Percentiles rank a stretch among this genome's conserved stretches.
phyloP scores from a whole-genome alignment of 345 rosid species.

The Eucalyptus rudis region DNA sequence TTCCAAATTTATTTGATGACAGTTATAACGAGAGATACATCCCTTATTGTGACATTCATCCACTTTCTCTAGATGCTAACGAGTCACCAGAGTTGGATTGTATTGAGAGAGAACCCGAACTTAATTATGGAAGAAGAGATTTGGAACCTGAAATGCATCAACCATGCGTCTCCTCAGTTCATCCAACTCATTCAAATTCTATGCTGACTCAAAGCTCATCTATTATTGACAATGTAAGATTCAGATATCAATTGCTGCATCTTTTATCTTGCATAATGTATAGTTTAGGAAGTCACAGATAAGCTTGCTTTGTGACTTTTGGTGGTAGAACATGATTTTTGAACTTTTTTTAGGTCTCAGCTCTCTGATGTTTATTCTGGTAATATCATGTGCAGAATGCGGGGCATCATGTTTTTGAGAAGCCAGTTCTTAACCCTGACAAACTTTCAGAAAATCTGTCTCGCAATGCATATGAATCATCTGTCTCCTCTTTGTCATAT shows the following conservation, averaged over 20 bases:
- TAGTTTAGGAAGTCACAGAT: background rate
- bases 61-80: background rate
- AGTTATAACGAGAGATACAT: conserved; percentile 38
- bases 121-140: conserved; percentile 1
- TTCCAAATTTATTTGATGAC: conserved; percentile 21
- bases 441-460: conserved; percentile 22
- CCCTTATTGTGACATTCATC: conserved; percentile 50
- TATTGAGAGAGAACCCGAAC: background rate
- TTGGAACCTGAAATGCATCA: conserved; percentile 2
- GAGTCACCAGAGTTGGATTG: background rate
- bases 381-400: conserved; percentile 22
- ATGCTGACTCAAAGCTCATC: conserved; percentile 24
- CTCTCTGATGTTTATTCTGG: background rate
- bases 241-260: background rate
- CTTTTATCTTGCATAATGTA: background rate
- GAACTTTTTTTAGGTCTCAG: background rate
- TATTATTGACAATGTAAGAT: conserved; percentile 39
- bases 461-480: conserved; percentile 9
- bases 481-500: conserved; percentile 13
- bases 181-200: conserved; percentile 14
- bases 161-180: conserved; percentile 29
- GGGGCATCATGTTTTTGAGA: conserved; percentile 13
- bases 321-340: background rate
- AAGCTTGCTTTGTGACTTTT: background rate
- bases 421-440: conserved; percentile 18